Base-by-base conservation (phyloP, 1,139 yeast species). In the Hyphopichia buzzinii region DNA sequence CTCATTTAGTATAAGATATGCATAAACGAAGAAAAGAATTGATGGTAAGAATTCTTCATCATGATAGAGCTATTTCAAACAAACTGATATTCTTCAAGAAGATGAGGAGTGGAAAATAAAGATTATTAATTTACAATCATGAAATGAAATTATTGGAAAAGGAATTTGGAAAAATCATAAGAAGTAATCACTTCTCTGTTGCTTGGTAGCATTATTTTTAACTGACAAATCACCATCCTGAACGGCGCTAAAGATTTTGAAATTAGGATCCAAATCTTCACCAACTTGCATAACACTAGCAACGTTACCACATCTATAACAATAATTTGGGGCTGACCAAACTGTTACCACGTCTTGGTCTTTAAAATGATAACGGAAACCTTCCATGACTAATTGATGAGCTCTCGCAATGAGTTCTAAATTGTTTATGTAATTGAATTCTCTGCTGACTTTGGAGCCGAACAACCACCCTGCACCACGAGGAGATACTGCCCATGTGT, bases 391-490 rank as follows among this genome's bases (percentile, higher is more conserved):
- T 57, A 92, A 77, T 62, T 92, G 98, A 65, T 92, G 98, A 0
- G 98, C 98, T 53, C 98, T 77, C 8, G 98, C 97, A 43, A 92
- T 88, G 45, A 92, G 72, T 46, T 79, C 78, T 42, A 92, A 71
- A 47, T 90, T 88, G 58, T 92, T 92, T 36, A 87, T 92, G 57
- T 90, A 95, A 59, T 89, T 89, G 63, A 92, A 92, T 62, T 90
- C 97, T 43, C 95, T 67, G 16, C 96, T 94, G 30, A 90, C 97
- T 57, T 86, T 84, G 14, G 87, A 79, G 17, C 98, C 98, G 62
- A 92, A 92, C 37, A 90, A 69, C 96, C 97, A 92, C 13, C 98
- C 98, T 0, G 98, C 98, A 42, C 98, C 98, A 57, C 98, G 77
- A 16, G 97, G 97, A 31, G 95, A 84, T n/a, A 92, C 95, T 12